These are phyloP conservation scores for Zygosaccharomyces pseudorouxii DNA, from an alignment of 805 yeast genomes.

Conservation along the genomic window DNA sequence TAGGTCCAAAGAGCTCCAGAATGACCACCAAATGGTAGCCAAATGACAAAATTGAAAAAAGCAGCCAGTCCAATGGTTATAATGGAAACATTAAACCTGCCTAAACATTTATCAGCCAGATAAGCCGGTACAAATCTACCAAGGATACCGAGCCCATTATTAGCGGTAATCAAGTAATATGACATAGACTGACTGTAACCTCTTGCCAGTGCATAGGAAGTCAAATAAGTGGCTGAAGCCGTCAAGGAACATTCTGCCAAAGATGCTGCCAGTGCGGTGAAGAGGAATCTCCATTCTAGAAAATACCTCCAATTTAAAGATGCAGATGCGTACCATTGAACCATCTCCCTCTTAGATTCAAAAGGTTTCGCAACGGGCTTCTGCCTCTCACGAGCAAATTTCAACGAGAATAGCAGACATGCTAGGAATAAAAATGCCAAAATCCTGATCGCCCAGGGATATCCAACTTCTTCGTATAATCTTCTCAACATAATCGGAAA, in stretches of 20 bases:
- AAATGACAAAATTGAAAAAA: constrained; percentile 36
- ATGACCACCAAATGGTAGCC: constrained; percentile 42
- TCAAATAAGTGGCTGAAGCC: constrained; percentile 45
- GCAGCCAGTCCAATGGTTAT: constrained; percentile 35
- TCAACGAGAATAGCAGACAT: constrained; percentile 36
- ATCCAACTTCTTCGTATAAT: constrained; percentile 49
- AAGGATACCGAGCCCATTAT: constrained; percentile 43
- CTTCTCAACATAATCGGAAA: constrained; percentile 52
- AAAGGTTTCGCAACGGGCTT: constrained; percentile 34
- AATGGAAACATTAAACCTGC: constrained; percentile 50
- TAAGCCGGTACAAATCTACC: constrained; percentile 46
- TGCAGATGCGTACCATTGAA: constrained; percentile 28
- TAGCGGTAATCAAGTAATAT: constrained; percentile 44
- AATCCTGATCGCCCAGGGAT: constrained; percentile 55
- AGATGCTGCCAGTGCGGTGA: constrained; percentile 42
- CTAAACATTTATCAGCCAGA: constrained; percentile 42
- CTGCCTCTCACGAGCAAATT: constrained; percentile 41
- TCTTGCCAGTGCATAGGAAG: constrained; percentile 48
- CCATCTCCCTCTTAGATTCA: constrained; percentile 34
- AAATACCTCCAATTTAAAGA: constrained; percentile 36
- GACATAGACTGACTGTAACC: constrained; percentile 44
- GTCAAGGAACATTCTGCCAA: constrained; percentile 46
- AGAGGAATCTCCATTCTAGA: constrained; percentile 41
- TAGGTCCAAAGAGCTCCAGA: constrained; percentile 41
- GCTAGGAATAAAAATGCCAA: constrained; percentile 45